Evolutionary conservation across 495 filamentous ascomycete species (phyloP).

Genomic region (Bombardia bombarda): DNA sequence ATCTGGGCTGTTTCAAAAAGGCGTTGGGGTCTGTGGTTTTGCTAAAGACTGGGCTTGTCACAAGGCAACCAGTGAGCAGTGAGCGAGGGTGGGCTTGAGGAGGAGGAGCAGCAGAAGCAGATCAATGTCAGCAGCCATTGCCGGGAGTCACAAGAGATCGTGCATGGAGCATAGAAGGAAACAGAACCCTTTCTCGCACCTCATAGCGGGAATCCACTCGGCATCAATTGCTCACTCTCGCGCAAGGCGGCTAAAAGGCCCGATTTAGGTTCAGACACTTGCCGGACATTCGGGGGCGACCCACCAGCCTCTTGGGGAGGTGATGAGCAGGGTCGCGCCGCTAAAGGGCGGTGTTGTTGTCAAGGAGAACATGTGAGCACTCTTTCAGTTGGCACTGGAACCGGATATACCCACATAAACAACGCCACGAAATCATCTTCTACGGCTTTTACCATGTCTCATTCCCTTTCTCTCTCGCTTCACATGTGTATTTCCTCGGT

Average conservation of each 20-base stretch:
- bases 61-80: conserved; percentile 10
- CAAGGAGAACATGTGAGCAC: conserved; percentile 1
- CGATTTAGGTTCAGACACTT: background rate
- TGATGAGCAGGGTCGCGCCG: background rate
- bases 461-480: background rate
- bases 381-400: conserved; percentile 1
- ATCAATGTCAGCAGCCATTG: background rate
- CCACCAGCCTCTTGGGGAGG: background rate
- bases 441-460: background rate
- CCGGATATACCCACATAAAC: conserved; percentile 12
- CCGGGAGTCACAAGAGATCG: no score
- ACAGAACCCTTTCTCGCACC: background rate
- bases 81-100: background rate
- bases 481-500: background rate
- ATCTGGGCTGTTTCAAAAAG: conserved; percentile 9
- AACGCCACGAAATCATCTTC: conserved; percentile 10
- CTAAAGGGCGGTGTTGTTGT: background rate
- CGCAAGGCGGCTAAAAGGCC: background rate
- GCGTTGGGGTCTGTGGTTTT: conserved; percentile 14
- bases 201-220: background rate
- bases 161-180: no score
- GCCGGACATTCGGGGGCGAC: background rate
- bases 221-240: background rate
- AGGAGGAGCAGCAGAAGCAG: background rate
- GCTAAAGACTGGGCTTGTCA: conserved; percentile 11